phyloP scores from a whole-genome alignment of 1,284 basidiomycete genomes.

The Pseudozyma pruni region DNA sequence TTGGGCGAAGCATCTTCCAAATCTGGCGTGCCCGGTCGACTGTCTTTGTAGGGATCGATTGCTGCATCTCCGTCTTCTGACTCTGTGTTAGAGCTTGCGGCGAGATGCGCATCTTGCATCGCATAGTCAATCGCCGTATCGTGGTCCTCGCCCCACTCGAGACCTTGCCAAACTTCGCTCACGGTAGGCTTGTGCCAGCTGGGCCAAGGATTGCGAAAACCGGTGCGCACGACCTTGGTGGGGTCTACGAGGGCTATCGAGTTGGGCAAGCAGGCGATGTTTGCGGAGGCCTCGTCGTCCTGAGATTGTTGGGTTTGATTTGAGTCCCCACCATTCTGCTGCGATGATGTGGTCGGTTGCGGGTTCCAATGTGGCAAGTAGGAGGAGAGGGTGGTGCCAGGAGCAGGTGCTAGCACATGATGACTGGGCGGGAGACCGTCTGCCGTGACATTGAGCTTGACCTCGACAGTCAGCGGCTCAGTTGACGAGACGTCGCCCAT shows the following conservation, averaged over 20 bases:
- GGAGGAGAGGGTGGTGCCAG: constrained; percentile 43
- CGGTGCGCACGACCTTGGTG: constrained; percentile 33
- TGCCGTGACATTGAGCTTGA: constrained; percentile 18
- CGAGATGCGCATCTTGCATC: constrained; percentile 19
- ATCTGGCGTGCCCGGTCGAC: constrained; percentile 18
- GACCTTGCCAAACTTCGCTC: constrained; percentile 51
- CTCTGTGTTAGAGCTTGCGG: not conserved
- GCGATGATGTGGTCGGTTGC: constrained; percentile 10
- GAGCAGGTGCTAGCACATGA: constrained; percentile 47
- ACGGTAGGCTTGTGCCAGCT: constrained; percentile 58
- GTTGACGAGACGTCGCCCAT: not conserved
- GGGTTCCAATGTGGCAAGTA: constrained; percentile 45
- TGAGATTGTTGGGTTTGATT: constrained; percentile 1
- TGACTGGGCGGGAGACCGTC: constrained; percentile 34
- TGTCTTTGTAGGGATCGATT: constrained; percentile 18
- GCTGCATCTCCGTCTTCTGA: not conserved
- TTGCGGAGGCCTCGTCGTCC: not conserved
- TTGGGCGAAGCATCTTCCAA: constrained; percentile 3
- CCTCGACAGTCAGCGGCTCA: constrained; percentile 11
- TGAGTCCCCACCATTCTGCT: not conserved
- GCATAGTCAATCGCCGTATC: constrained; percentile 38
- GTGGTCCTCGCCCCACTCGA: constrained; percentile 55
- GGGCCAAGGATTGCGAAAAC: constrained; percentile 63
- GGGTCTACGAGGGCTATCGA: constrained; percentile 30
- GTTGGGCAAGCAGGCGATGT: constrained; percentile 23